Percentiles rank a stretch among this genome's conserved stretches.
Evolutionary conservation across 148 eudicot genomes (phyloP).

Genomic region (Agrostemma githago): DNA sequence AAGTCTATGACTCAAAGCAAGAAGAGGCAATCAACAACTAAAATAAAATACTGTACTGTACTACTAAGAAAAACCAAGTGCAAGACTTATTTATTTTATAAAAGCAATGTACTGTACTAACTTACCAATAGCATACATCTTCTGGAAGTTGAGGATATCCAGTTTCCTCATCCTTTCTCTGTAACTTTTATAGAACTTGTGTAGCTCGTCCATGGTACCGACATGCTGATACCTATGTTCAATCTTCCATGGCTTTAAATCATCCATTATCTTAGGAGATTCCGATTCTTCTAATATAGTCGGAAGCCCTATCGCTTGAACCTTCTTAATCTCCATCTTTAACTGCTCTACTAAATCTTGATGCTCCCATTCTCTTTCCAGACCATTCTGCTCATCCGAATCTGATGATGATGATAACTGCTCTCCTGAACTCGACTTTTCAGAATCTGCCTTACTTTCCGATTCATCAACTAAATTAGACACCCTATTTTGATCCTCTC

Average conservation of each 20-base stretch:
- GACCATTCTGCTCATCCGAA: slow-evolving; percentile 47
- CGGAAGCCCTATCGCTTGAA: slow-evolving; percentile 80
- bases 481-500: not conserved
- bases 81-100: not conserved
- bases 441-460: slow-evolving; percentile 22
- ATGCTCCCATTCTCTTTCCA: slow-evolving; percentile 89
- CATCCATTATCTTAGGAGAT: slow-evolving; percentile 63
- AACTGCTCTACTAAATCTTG: slow-evolving; percentile 89
- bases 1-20: not conserved
- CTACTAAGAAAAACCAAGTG: slow-evolving; percentile 3
- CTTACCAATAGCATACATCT: slow-evolving; percentile 98
- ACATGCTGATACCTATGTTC: slow-evolving; percentile 55
- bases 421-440: slow-evolving; percentile 30
- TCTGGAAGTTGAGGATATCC: slow-evolving; percentile 92
- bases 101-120: not conserved
- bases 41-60: not conserved
- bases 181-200: slow-evolving; percentile 86
- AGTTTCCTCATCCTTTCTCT: slow-evolving; percentile 88
- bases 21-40: not conserved
- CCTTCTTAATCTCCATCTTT: slow-evolving; percentile 84
- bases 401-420: slow-evolving; percentile 30
- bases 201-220: slow-evolving; percentile 58
- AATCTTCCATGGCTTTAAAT: slow-evolving; percentile 92
- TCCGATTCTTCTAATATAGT: slow-evolving; percentile 93
- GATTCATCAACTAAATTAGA: slow-evolving; percentile 1